phyloP scores from a whole-genome alignment of 1,139 yeast species.

The Debaryomyces udenii region DNA sequence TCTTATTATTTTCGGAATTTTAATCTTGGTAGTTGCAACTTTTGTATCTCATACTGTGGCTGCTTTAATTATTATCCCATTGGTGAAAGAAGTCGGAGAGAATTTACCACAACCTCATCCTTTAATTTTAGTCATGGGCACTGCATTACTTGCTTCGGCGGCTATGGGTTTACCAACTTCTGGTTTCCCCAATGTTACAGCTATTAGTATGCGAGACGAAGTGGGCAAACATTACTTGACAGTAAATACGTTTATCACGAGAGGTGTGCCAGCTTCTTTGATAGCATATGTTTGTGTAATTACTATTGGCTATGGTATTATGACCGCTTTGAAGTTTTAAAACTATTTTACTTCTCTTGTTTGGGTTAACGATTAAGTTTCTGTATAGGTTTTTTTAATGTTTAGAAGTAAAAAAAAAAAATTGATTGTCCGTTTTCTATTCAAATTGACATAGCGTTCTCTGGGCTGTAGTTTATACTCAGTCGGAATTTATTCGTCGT shows the following conservation, averaged over 20 bases:
- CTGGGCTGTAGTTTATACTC: too few relatives aligned
- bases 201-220: conserved; percentile 89
- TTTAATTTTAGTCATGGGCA: conserved; percentile 73
- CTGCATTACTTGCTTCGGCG: conserved; percentile 82
- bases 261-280: conserved; percentile 87
- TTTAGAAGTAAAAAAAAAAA: too few relatives aligned
- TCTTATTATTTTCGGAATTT: conserved; percentile 72
- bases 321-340: conserved; percentile 58
- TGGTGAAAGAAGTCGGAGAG: conserved; percentile 84
- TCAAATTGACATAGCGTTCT: background rate
- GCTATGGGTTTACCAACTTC: conserved; percentile 98
- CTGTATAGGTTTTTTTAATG: too few relatives aligned
- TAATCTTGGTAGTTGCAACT: conserved; percentile 83
- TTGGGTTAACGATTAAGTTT: too few relatives aligned
- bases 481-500: too few relatives aligned
- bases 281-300: conserved; percentile 69
- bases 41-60: conserved; percentile 97
- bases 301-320: conserved; percentile 77
- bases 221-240: conserved; percentile 84
- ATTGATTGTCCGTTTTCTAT: too few relatives aligned
- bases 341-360: background rate
- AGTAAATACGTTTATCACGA: conserved; percentile 77
- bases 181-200: conserved; percentile 96
- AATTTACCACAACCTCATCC: conserved; percentile 74
- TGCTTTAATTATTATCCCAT: conserved; percentile 84